Conservation (phyloP, 2,329 filamentous ascomycete genomes). For the Trichothecium roseum region DNA sequence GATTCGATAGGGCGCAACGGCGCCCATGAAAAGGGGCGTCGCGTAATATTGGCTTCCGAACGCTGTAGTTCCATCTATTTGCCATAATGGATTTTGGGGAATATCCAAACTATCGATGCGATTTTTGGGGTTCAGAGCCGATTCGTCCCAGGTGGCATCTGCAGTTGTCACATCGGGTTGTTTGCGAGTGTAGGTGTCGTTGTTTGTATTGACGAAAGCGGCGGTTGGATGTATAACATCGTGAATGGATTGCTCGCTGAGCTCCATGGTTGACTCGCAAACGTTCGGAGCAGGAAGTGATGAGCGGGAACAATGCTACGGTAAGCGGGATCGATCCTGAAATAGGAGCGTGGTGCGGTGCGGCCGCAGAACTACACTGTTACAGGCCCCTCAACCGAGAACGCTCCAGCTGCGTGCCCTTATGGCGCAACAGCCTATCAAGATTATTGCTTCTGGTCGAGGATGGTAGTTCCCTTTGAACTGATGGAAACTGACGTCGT, state of each 20-base stretch:
- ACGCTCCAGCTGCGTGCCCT: too few relatives aligned
- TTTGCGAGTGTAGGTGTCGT: neutral
- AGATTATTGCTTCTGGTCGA: too few relatives aligned
- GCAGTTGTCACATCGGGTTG: neutral
- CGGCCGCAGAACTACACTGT: too few relatives aligned
- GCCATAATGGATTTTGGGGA: constrained; percentile 37
- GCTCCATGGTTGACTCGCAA: constrained; percentile 33
- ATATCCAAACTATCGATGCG: constrained; percentile 45
- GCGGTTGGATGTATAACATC: constrained; percentile 49
- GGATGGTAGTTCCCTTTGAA: too few relatives aligned
- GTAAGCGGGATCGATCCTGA: neutral
- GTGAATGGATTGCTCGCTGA: constrained; percentile 40
- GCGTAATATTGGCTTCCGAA: constrained; percentile 48
- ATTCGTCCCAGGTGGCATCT: constrained; percentile 30
- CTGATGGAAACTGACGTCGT: too few relatives aligned
- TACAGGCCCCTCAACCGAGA: too few relatives aligned
- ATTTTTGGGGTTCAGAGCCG: constrained; percentile 49
- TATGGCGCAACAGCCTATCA: too few relatives aligned
- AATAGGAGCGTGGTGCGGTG: too few relatives aligned
- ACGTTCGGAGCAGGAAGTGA: neutral
- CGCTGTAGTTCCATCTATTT: constrained; percentile 47
- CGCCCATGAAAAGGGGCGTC: constrained; percentile 38
- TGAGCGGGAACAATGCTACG: neutral
- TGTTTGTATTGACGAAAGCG: constrained; percentile 23
- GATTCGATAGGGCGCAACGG: constrained; percentile 39